phyloP scores from a whole-genome alignment of 345 rosid genomes.

The Eucalyptus albens region DNA sequence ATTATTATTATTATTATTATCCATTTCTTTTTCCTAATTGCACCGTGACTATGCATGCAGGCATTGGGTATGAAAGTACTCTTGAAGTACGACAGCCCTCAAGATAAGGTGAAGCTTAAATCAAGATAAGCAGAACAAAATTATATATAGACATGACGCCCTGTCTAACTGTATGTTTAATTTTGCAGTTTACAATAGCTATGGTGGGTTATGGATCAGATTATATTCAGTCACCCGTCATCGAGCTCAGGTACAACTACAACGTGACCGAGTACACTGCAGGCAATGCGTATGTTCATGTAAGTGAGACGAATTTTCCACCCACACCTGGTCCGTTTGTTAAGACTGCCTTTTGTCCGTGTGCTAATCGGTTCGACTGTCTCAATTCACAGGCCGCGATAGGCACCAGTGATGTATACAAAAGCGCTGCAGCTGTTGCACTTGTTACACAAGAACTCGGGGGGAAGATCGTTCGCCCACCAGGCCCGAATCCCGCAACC shows the following conservation, averaged over 20 bases:
- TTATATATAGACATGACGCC: background rate
- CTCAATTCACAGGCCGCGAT: slow-evolving; percentile 5
- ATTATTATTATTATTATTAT: background rate
- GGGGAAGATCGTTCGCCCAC: slow-evolving; percentile 23
- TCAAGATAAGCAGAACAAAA: background rate
- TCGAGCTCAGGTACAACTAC: slow-evolving; percentile 30
- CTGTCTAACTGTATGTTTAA: background rate
- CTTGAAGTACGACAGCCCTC: slow-evolving; percentile 18
- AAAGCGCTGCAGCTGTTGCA: slow-evolving; percentile 22
- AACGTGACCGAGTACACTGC: slow-evolving; percentile 23
- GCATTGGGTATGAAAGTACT: slow-evolving; percentile 31
- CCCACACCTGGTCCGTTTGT: background rate
- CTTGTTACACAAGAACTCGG: slow-evolving; percentile 20
- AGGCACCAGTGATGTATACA: slow-evolving; percentile 31
- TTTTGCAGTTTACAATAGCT: slow-evolving; percentile 25
- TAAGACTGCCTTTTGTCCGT: background rate
- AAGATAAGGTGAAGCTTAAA: slow-evolving; percentile 7
- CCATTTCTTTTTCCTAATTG: background rate
- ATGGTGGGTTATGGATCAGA: slow-evolving; percentile 36
- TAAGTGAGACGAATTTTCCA: background rate
- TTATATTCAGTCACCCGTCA: slow-evolving; percentile 7
- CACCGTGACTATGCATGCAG: background rate
- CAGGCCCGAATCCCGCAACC: slow-evolving; percentile 22
- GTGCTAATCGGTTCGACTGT: background rate
- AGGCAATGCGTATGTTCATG: slow-evolving; percentile 30